Evolutionary conservation across 306 rosid genomes (phyloP).

Genomic region (Coriaria nepalensis): DNA sequence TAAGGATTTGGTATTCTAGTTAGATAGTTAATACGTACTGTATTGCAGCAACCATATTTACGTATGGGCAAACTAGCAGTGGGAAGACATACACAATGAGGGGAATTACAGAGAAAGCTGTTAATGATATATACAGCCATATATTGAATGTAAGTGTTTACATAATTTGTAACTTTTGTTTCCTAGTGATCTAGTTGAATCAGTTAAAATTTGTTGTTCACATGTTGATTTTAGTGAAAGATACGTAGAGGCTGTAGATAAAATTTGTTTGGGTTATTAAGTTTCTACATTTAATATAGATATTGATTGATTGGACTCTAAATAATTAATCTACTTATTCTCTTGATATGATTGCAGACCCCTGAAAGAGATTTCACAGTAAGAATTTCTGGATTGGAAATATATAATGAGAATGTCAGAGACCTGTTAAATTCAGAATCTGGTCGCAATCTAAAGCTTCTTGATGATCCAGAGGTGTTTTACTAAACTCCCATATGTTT

Average conservation of each 20-base stretch:
- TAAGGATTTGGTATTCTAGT: neutral
- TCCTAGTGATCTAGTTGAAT: slow-evolving; percentile 7
- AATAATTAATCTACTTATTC: slow-evolving; percentile 13
- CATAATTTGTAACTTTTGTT: slow-evolving; percentile 8
- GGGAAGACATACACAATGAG: slow-evolving; percentile 98
- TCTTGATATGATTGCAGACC: slow-evolving; percentile 37
- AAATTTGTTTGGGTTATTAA: too few species aligned
- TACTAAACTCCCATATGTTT: neutral
- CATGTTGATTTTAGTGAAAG: too few species aligned
- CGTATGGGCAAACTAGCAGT: slow-evolving; percentile 99
- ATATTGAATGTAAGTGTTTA: slow-evolving; percentile 52
- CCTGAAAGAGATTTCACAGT: slow-evolving; percentile 81
- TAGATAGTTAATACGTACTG: neutral
- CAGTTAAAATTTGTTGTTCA: neutral
- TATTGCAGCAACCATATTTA: slow-evolving; percentile 80
- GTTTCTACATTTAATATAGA: too few species aligned
- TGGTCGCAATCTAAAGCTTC: slow-evolving; percentile 80
- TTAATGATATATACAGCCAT: slow-evolving; percentile 76
- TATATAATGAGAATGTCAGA: slow-evolving; percentile 89
- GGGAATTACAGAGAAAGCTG: slow-evolving; percentile 98
- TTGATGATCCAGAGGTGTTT: slow-evolving; percentile 91
- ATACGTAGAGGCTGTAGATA: neutral
- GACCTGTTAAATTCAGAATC: slow-evolving; percentile 89
- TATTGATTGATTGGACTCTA: neutral
- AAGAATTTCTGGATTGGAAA: slow-evolving; percentile 91